phyloP scores from a whole-genome alignment of 2,329 filamentous ascomycete genomes.

The Colletotrichum tanaceti region DNA sequence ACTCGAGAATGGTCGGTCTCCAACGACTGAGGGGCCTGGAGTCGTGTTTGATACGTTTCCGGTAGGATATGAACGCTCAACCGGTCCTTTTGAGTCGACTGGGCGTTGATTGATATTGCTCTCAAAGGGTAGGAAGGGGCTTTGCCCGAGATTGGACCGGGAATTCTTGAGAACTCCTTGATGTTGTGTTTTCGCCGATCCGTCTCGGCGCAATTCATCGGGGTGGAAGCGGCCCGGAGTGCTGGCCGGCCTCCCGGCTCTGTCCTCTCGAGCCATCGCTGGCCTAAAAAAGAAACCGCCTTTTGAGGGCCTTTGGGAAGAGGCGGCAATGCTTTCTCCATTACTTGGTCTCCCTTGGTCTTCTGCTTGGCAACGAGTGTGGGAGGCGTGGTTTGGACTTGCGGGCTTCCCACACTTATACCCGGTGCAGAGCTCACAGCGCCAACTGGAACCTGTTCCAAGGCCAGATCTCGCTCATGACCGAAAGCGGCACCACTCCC shows the following conservation, averaged over 20 bases:
- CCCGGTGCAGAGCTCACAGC: not conserved
- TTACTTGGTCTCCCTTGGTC: not conserved
- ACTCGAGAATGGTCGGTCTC: not conserved
- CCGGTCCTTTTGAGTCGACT: no score
- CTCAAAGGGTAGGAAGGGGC: not conserved
- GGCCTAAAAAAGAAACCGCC: slow-evolving; percentile 43
- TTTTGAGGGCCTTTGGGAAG: not conserved
- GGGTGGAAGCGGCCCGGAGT: slow-evolving; percentile 19
- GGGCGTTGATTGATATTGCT: not conserved
- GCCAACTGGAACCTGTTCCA: not conserved
- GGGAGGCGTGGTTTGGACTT: not conserved
- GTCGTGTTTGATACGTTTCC: not conserved
- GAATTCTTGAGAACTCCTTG: not conserved
- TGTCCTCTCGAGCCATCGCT: slow-evolving; percentile 1
- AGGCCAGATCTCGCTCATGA: not conserved
- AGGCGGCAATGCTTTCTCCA: slow-evolving; percentile 1
- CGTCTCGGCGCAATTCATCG: slow-evolving; percentile 3
- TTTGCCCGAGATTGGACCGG: not conserved
- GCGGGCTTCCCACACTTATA: not conserved
- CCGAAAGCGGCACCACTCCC: not conserved
- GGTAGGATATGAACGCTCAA: not conserved
- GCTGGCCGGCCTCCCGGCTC: slow-evolving; percentile 18
- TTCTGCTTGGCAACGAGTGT: not conserved
- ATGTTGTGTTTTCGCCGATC: slow-evolving; percentile 2
- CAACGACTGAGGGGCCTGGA: not conserved